phyloP scores from a whole-genome alignment of 2,329 filamentous ascomycete species.

The Fusarium musae region DNA sequence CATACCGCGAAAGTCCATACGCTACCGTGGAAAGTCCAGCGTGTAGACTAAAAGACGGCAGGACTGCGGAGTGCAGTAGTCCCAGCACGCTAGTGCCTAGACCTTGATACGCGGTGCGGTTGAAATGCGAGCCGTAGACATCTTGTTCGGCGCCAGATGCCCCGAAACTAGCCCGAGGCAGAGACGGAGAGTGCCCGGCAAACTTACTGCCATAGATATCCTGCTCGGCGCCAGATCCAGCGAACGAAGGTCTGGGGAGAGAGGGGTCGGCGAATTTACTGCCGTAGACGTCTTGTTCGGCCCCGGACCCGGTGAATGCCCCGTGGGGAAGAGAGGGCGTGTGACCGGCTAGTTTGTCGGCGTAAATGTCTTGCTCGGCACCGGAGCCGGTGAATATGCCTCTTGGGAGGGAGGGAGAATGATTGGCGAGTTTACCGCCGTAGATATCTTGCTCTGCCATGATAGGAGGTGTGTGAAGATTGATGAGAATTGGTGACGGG shows the following conservation, averaged over 20 bases:
- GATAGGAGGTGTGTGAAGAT: background rate
- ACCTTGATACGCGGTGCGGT: constrained; percentile 1
- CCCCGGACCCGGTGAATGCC: background rate
- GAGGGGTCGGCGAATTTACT: background rate
- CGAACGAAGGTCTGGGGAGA: background rate
- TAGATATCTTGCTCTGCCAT: constrained; percentile 21
- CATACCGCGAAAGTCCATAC: constrained; percentile 14
- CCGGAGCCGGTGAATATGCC: background rate
- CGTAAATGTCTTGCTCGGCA: constrained; percentile 12
- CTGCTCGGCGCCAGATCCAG: constrained; percentile 4
- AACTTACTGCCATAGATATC: constrained; percentile 4
- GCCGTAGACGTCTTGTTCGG: constrained; percentile 8
- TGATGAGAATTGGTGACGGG: fast-evolving
- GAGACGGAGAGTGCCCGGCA: background rate
- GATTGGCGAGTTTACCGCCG: background rate
- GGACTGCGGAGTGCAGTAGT: constrained; percentile 1
- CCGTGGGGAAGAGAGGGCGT: background rate
- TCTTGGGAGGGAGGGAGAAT: background rate
- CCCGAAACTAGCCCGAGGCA: background rate
- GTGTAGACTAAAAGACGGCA: constrained; percentile 9
- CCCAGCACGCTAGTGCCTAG: constrained; percentile 8
- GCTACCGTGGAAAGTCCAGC: constrained; percentile 4
- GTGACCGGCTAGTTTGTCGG: background rate
- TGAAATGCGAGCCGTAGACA: constrained; percentile 16
- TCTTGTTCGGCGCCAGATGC: constrained; percentile 5